Conservation (phyloP, 1,284 basidiomycete species). For the Microbotryum violaceum region DNA sequence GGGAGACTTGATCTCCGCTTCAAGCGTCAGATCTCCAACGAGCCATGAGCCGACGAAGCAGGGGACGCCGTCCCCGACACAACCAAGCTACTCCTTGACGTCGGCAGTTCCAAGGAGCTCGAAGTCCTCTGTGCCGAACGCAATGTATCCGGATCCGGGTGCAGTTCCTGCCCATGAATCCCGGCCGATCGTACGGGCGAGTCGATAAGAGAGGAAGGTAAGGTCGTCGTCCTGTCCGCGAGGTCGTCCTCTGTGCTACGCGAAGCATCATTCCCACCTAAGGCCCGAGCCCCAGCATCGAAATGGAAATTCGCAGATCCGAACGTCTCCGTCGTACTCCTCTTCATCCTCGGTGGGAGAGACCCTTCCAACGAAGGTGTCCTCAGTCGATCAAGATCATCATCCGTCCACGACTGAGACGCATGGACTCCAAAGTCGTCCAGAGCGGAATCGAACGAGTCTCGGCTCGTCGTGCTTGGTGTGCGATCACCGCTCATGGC, state of each 20-base stretch:
- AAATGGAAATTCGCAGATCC: neutral
- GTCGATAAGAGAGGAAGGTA: neutral
- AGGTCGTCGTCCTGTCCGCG: neutral
- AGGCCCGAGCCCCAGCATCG: neutral
- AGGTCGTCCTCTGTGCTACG: conserved; percentile 17
- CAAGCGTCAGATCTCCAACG: too few relatives aligned
- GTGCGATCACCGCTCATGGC: neutral
- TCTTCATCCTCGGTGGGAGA: conserved; percentile 14
- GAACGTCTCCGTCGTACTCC: neutral
- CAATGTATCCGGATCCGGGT: too few relatives aligned
- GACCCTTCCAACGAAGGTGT: conserved; percentile 23
- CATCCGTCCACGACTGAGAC: conserved; percentile 21
- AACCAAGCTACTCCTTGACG: too few relatives aligned
- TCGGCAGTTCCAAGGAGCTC: too few relatives aligned
- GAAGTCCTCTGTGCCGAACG: too few relatives aligned
- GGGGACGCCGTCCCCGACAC: too few relatives aligned
- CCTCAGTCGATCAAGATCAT: conserved; percentile 26
- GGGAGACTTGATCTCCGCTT: too few relatives aligned
- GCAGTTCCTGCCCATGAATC: too few relatives aligned
- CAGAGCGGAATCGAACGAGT: conserved; percentile 26
- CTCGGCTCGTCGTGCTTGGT: conserved; percentile 8
- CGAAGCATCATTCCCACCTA: too few relatives aligned
- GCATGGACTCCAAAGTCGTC: neutral
- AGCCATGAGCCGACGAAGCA: too few relatives aligned
- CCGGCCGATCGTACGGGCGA: too few relatives aligned